Base-by-base conservation (phyloP, 768 basidiomycete species). In the Tricholoma bakamatsutake region DNA sequence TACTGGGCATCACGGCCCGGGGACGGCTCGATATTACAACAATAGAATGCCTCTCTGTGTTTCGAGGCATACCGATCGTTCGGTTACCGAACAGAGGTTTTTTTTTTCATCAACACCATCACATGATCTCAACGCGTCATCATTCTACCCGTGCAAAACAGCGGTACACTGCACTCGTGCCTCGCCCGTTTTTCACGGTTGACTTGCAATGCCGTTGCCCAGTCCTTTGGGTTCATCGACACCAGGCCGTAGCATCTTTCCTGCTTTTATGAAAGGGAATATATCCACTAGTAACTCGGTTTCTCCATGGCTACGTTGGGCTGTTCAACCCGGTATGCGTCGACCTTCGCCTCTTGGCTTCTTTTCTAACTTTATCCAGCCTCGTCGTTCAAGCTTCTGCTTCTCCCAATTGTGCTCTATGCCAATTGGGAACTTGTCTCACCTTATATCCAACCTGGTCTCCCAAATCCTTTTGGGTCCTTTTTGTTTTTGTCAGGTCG, bases 401-500 rank as follows among this genome's bases (percentile, higher is more conserved):
- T 82, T 33, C 53, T 85, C 1, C 83, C 85, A 5, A 3, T 88
- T 52, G 65, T 87, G 0, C 73, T 88, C 3, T 90, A 80, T 64
- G 46, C 75, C 11, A 85, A 85, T 64, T 88, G 90, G 86, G 76
- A 84, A 52, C 39, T 84, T 11, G 55, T 80, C 7, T 67, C 71
- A 5, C 73, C 71, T 0, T 77, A 76, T 59, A 58, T 86, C 50
- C 69, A 77, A 1, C 68, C 79, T 0, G 75, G 67, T 39, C 57
- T 80, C 4, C 61, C 74, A 13, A 98, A 97, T 66, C 93, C 92
- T 1, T 89, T 97, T 64, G 72, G 73, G 1, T 75, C 79, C 10
- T 60, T 94, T 21, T 76, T 98, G 60, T 81, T 88, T 60, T 76
- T 94, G 53, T 87, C 90, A 11, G 73, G 89, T 59, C 79, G 62